A percentile compares a stretch with the other conserved stretches of the same genome.
Evolutionary conservation across 1,139 yeast genomes (phyloP).

Genomic region (Torulaspora globosa): DNA sequence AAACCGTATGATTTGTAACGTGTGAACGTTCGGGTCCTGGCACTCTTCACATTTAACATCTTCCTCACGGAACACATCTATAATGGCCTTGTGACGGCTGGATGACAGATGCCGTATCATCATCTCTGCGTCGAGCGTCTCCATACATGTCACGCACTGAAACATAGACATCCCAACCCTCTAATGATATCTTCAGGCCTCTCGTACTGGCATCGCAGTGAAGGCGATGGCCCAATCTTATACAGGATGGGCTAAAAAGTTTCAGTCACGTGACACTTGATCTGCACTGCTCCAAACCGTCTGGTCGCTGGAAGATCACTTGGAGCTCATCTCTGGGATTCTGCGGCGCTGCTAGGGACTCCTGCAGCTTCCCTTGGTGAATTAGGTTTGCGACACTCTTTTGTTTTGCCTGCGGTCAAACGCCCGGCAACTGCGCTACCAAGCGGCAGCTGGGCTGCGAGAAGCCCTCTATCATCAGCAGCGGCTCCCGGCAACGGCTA

Average conservation of each 20-base stretch:
- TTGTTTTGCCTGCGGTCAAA: too few species aligned
- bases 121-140: constrained; percentile 29
- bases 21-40: constrained; percentile 52
- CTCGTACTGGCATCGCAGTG: background rate
- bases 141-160: constrained; percentile 37
- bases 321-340: too few species aligned
- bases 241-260: background rate
- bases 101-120: constrained; percentile 47
- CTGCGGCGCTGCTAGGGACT: too few species aligned
- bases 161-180: constrained; percentile 17
- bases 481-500: too few species aligned
- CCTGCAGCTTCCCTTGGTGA: too few species aligned
- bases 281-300: too few species aligned
- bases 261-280: constrained; percentile 1
- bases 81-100: constrained; percentile 52
- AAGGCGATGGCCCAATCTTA: background rate
- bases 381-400: too few species aligned
- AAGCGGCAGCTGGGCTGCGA: too few species aligned
- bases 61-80: constrained; percentile 40
- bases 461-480: too few species aligned
- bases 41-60: constrained; percentile 55
- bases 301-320: too few species aligned
- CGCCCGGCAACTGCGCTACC: too few species aligned
- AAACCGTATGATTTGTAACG: constrained; percentile 48
- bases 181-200: background rate